Base-by-base conservation (phyloP, 2,329 filamentous ascomycete species). In the Colletotrichum endophyticum region DNA sequence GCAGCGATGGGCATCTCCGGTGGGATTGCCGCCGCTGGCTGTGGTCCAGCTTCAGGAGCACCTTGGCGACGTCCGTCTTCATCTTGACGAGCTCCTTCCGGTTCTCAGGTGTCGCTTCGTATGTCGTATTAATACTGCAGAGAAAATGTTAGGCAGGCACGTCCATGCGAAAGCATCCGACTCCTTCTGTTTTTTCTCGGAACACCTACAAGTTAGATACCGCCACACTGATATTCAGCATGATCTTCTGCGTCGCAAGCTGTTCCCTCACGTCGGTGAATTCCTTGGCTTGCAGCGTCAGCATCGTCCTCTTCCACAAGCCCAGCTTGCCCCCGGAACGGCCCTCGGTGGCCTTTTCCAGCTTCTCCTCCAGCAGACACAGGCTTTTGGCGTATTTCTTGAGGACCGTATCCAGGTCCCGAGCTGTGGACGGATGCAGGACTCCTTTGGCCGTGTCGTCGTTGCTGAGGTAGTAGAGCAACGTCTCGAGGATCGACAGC, bases 181-280 rank as follows among this genome's bases (percentile, higher is more conserved):
- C 16, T 49, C 44, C 44, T 22, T 22, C n/a, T 22, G 2, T 4
- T 22, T 22, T 49, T 2, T 7, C 32, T 5, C 16, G 32, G 22
- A 3, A 32, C 19, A 70, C 71, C 68, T 57, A 70, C 71, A 73
- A 70, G 19, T 73, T 73, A 12, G 71, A 66, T 15, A 70, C 71
- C 15, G 66, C 36, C 28, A 73, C 64, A 27, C 62, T 57, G 4
- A 73, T 59, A 3, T 32, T 34, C 64, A 73, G 57, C 27, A 39
- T 25, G 34, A 69, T 56, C 2, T 62, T 73, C 32, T 68, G 64
- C 27, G 30, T 57, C 15, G 57, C 57, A 22, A 73, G 49, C 36
- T 70, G 53, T 19, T 34, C 34, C 27, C 34, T 30, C 19, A 73
- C 30, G 53, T 73, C 56, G 11, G 34, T 57, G 28, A 73, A 73